Evolutionary conservation across 2,329 filamentous ascomycete genomes (phyloP), one percentile per base, ranked within the genome.

Genomic region (Colletotrichum theobromicola): DNA sequence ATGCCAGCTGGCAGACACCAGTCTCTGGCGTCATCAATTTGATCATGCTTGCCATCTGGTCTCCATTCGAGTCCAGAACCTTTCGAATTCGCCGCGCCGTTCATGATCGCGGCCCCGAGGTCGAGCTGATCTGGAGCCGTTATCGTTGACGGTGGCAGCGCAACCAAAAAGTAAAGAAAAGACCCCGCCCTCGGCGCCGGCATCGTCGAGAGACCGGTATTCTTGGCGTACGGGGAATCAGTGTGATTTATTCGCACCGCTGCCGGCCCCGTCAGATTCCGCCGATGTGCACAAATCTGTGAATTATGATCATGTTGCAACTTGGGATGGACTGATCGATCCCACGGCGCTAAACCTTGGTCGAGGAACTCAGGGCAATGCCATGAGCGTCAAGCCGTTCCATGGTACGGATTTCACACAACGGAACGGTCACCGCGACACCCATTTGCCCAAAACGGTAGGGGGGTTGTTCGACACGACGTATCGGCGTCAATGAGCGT

Each of bases 181-280:
- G 62, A 57, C 62, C 62, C 72, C 72, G 68, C 62, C 34, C 55
- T 72, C 72, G 68, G 72, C 57, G 62, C 57, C 68, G 72, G 72
- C 69, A 42, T 72, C 46, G 16, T 63, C 55, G 50, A 67, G 34
- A 67, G 24, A 34, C 72, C 72, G 72, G 69, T 2, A 35, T 37
- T 37, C 62, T 67, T 58, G 62, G 57, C 62, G 28, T 26, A 32
- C 68, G 72, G 68, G 57, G 55, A 28, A n/a, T 35, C 55, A 42
- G 61, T 61, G 37, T 30, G 32, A 46, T 35, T 58, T 70, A n/a
- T 61, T 71, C 21, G 46, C 42, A 62, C 62, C 37, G 72, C 58
- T 46, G 24, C 37, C 67, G 72, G 72, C 62, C 55, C 42, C 62
- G 68, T 62, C 42, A 62, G 37, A 30, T 46, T 46, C 72, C 62